phyloP scores from a whole-genome alignment of 1,284 basidiomycete genomes.

The Ustilago loliicola region DNA sequence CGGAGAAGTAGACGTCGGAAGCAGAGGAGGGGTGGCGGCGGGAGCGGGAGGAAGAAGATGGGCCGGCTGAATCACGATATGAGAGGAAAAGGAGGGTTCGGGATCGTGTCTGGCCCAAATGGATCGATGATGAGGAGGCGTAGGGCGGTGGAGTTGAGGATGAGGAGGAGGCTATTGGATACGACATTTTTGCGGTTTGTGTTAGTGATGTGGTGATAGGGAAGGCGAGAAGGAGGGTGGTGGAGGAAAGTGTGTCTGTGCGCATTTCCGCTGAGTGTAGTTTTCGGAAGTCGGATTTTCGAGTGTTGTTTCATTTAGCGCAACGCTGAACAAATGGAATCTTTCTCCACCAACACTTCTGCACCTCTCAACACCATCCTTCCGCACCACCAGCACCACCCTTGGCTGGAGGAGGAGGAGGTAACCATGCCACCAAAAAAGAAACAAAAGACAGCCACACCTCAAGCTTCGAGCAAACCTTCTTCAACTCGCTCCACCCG shows the following conservation, averaged over 20 bases:
- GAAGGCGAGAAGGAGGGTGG: neutral
- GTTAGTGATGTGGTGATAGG: slow-evolving; percentile 3
- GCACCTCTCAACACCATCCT: neutral
- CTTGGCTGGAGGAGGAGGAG: neutral
- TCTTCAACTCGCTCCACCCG: slow-evolving; percentile 21
- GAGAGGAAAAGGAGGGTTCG: slow-evolving; percentile 94
- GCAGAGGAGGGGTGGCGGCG: slow-evolving; percentile 4
- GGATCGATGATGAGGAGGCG: neutral
- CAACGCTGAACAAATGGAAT: slow-evolving; percentile 2
- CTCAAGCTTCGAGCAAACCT: slow-evolving; percentile 7
- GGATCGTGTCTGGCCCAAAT: slow-evolving; percentile 77
- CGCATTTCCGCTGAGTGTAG: neutral
- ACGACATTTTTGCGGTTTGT: slow-evolving; percentile 8
- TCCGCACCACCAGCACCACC: neutral
- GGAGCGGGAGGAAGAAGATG: slow-evolving; percentile 24
- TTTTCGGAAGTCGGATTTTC: neutral
- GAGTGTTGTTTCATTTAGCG: slow-evolving; percentile 2
- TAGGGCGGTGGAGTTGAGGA: slow-evolving; percentile 41
- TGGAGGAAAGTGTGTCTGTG: neutral
- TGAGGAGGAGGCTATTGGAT: slow-evolving; percentile 26
- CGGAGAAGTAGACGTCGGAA: slow-evolving; percentile 21
- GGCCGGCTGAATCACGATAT: slow-evolving; percentile 82
- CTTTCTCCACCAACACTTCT: neutral
- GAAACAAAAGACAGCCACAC: slow-evolving; percentile 16
- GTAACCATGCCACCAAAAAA: slow-evolving; percentile 28